These are phyloP conservation scores for Collariella sp. DNA, from an alignment of 495 filamentous ascomycete genomes.

Conservation along the genomic window DNA sequence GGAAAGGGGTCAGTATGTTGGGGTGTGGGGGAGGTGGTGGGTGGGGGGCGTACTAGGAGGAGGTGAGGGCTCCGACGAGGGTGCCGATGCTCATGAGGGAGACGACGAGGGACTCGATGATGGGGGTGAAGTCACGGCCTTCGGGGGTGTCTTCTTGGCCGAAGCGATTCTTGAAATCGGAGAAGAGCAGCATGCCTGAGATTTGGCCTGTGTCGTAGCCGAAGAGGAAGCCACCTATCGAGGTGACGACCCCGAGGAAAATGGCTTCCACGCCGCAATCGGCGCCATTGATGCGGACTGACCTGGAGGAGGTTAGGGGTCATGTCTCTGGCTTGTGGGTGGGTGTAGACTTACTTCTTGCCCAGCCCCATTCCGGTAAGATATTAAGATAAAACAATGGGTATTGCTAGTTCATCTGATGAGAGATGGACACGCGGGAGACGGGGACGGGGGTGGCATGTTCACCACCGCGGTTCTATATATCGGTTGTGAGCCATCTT, in stretches of 20 bases:
- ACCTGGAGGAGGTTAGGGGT: constrained; percentile 10
- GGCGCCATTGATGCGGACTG: constrained; percentile 29
- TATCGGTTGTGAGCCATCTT: background rate
- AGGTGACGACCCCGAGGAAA: constrained; percentile 32
- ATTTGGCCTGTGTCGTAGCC: constrained; percentile 60
- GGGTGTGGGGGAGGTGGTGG: background rate
- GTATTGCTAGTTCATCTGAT: background rate
- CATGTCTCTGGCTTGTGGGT: background rate
- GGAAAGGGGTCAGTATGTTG: background rate
- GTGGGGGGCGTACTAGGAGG: constrained; percentile 24
- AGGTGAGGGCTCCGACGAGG: constrained; percentile 30
- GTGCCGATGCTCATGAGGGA: constrained; percentile 41
- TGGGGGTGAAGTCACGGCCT: constrained; percentile 25
- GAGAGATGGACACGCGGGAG: background rate
- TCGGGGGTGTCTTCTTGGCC: constrained; percentile 22
- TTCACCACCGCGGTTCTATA: background rate
- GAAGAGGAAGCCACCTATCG: constrained; percentile 71
- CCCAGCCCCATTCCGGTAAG: constrained; percentile 7
- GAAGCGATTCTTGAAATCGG: constrained; percentile 40
- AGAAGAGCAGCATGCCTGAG: constrained; percentile 55
- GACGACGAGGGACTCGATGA: constrained; percentile 35
- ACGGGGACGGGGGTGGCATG: background rate
- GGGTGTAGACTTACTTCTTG: constrained; percentile 7
- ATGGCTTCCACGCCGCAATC: constrained; percentile 29
- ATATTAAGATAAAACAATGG: background rate